Conservation (phyloP, 2,329 filamentous ascomycete genomes). For the Verticillium isaacii region DNA sequence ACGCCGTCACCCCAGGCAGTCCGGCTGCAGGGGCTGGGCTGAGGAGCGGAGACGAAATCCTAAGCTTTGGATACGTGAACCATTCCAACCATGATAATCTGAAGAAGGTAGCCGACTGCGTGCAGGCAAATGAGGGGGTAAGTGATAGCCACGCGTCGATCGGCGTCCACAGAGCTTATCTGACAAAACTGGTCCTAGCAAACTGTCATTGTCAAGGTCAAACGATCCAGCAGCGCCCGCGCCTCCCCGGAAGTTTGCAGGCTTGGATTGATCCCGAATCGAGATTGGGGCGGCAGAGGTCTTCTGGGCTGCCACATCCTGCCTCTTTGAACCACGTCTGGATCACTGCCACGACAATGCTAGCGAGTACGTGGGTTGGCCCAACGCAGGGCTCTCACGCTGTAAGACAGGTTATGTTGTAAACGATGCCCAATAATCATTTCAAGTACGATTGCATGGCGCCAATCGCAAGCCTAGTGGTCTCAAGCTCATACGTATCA, state of each 20-base stretch:
- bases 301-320: conserved; percentile 87
- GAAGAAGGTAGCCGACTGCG: conserved; percentile 80
- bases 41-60: conserved; percentile 73
- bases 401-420: too few species aligned
- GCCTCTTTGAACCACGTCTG: conserved; percentile 53
- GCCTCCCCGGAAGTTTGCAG: conserved; percentile 52
- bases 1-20: conserved; percentile 71
- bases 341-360: background rate
- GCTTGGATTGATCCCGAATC: conserved; percentile 69
- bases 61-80: conserved; percentile 80
- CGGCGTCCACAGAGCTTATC: conserved; percentile 1
- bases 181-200: conserved; percentile 40
- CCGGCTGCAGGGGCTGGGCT: conserved; percentile 82
- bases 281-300: conserved; percentile 86
- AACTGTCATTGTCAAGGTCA: conserved; percentile 64
- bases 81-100: conserved; percentile 82
- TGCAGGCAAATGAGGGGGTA: conserved; percentile 86
- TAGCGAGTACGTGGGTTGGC: background rate
- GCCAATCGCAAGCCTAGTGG: too few species aligned
- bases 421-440: too few species aligned
- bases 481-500: too few species aligned
- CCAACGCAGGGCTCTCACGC: too few species aligned
- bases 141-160: conserved; percentile 29
- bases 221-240: conserved; percentile 36
- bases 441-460: too few species aligned